These are phyloP conservation scores for Geosmithia morbida DNA, from an alignment of 2,329 filamentous ascomycete genomes.

Conservation along the genomic window DNA sequence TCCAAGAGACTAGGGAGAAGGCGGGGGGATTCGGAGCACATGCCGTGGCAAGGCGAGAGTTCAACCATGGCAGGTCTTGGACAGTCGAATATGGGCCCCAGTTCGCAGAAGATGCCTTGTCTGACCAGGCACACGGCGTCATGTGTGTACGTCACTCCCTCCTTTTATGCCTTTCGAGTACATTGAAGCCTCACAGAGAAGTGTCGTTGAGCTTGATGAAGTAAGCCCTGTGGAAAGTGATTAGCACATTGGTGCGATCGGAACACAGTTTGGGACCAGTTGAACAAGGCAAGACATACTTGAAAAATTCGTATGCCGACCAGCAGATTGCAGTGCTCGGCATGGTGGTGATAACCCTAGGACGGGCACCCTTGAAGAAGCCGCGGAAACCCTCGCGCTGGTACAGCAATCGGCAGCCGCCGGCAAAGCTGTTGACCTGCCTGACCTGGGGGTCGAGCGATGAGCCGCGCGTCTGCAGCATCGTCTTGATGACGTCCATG, in stretches of 20 bases:
- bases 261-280: background rate
- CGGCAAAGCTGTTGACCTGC: conserved; percentile 67
- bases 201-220: conserved; percentile 40
- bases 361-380: conserved; percentile 87
- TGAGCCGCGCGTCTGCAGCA: conserved; percentile 83
- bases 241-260: background rate
- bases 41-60: background rate
- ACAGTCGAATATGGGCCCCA: background rate
- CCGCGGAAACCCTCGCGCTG: conserved; percentile 70
- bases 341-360: conserved; percentile 90
- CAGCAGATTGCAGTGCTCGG: conserved; percentile 99
- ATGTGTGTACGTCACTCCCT: background rate
- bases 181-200: conserved; percentile 4
- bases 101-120: background rate
- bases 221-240: conserved; percentile 31
- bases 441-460: conserved; percentile 69
- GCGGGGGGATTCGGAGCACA: background rate
- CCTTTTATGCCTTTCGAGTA: background rate
- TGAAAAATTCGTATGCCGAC: conserved; percentile 60
- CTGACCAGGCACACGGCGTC: conserved; percentile 8
- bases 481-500: conserved; percentile 95
- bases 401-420: conserved; percentile 70
- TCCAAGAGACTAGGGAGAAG: background rate
- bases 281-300: conserved; percentile 28
- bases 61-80: background rate